Conservation (phyloP, 2,329 filamentous ascomycete species). For the Exophiala dermatitidis region DNA sequence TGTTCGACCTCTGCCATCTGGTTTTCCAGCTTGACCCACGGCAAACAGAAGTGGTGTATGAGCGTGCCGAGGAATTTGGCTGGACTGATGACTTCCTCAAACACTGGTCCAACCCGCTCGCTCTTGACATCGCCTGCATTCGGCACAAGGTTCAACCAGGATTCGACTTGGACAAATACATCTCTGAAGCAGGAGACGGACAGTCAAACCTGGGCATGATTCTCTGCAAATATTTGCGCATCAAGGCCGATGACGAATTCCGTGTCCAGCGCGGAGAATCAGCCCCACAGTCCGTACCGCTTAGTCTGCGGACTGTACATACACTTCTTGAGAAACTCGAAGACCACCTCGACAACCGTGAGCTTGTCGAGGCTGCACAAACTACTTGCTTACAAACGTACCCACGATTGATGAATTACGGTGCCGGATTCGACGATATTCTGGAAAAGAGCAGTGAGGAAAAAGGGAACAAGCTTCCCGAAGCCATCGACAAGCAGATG, state of each 20-base stretch:
- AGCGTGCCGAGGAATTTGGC: conserved; percentile 70
- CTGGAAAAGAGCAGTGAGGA: conserved; percentile 77
- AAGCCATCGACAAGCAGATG: conserved; percentile 80
- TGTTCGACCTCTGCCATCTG: conserved; percentile 70
- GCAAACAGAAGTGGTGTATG: conserved; percentile 62
- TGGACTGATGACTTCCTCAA: conserved; percentile 80
- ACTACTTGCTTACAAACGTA: conserved; percentile 86
- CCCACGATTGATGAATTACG: conserved; percentile 91
- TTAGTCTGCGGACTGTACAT: conserved; percentile 79
- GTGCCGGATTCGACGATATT: conserved; percentile 82
- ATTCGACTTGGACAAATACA: conserved; percentile 69
- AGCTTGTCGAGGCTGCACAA: conserved; percentile 73
- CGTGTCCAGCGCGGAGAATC: conserved; percentile 65
- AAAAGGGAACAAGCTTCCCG: conserved; percentile 66
- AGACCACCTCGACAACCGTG: conserved; percentile 52
- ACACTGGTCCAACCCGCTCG: conserved; percentile 67
- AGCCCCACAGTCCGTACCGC: conserved; percentile 60
- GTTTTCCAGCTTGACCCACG: conserved; percentile 64
- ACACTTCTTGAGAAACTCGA: conserved; percentile 72
- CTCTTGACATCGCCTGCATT: conserved; percentile 76
- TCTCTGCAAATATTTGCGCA: conserved; percentile 71
- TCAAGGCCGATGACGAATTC: conserved; percentile 76
- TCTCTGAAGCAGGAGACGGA: conserved; percentile 48
- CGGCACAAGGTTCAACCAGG: conserved; percentile 64
- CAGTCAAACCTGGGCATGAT: conserved; percentile 32